Conservation (phyloP, 306 rosid species). For the Quillaja saponaria region DNA sequence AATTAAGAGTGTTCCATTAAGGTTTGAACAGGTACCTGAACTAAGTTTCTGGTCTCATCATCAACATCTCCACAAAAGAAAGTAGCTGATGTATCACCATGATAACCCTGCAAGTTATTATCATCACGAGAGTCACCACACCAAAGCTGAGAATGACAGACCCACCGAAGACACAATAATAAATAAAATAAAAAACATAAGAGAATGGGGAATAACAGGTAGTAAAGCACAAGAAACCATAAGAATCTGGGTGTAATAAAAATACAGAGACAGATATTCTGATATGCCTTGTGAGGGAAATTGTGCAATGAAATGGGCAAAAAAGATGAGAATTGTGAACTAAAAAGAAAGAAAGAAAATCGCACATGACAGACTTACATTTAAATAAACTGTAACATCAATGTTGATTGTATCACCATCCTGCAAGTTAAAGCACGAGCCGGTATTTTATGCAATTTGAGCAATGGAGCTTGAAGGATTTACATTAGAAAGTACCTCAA, state of each 20-base stretch:
- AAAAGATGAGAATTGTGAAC: too few relatives aligned
- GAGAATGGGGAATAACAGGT: conserved; percentile 4
- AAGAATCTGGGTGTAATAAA: conserved; percentile 4
- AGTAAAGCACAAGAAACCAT: conserved; percentile 6
- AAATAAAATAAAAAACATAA: conserved; percentile 17
- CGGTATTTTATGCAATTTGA: conserved; percentile 10
- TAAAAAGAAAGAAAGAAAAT: too few relatives aligned
- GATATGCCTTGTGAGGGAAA: too few relatives aligned
- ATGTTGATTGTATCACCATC: conserved; percentile 93
- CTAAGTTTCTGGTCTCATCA: conserved; percentile 66
- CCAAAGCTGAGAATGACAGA: conserved; percentile 18
- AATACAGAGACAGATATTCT: not conserved
- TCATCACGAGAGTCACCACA: conserved; percentile 18
- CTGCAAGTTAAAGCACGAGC: conserved; percentile 45
- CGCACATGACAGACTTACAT: too few relatives aligned
- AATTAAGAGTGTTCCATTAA: not conserved
- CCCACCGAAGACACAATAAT: conserved; percentile 1
- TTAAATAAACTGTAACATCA: conserved; percentile 87
- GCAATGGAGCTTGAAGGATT: conserved; percentile 20
- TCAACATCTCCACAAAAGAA: conserved; percentile 86
- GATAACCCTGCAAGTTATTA: conserved; percentile 70
- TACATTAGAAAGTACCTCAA: conserved; percentile 56
- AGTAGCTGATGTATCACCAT: conserved; percentile 88
- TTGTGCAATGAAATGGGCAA: too few relatives aligned
- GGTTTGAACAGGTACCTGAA: conserved; percentile 55